Evolutionary conservation across 1,284 basidiomycete species (phyloP), one percentile per base, ranked within the genome.

Genomic region (Boletus semigastroideus): DNA sequence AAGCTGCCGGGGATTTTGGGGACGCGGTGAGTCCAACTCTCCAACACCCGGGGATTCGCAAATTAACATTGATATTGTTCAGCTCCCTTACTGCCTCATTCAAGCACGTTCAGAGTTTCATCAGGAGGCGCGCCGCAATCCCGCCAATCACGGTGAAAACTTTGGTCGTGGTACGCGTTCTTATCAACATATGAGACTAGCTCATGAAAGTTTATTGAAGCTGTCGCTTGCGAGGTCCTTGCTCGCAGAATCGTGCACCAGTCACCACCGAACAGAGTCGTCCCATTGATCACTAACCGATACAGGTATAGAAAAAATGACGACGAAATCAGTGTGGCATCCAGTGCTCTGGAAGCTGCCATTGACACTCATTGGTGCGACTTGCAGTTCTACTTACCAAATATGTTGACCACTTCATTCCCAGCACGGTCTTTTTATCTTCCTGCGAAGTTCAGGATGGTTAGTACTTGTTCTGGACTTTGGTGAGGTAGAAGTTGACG

Each of bases 101-200:
- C 80, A 87, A 42, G 90, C 92, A 1, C 78, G 86, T 49, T 82
- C 83, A 19, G 82, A 87, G 50, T 95, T 95, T 59, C 78, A 90
- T 67, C 81, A 77, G 71, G 87, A 90, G 65, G 86, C 87, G 7
- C 80, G 84, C 56, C 76, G 80, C 46, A 80, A 90, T 65, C 78
- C 86, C 34, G 87, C 92, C 9, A 90, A 96, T 65, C 91, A 87
- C 63, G 92, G 85, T 52, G 94, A 97, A 73, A 93, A 93, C 60
- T 64, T 81, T 36, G 83, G 86, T 57, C 79, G 94, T 74, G 86
- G 87, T 89, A 68, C 34, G 77, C 57, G 46, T 17, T 46, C 19
- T 11, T 39, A 31, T 37, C 30, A 39, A 2, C 43, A 45, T 34
- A 28, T 8, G n/a, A 30, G 22, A 45, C 33, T 20, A 31, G 19